Evolutionary conservation across 352 stramenopile species (phyloP), one percentile per base, ranked within the genome.

Genomic region (Pythium apleroticum): DNA sequence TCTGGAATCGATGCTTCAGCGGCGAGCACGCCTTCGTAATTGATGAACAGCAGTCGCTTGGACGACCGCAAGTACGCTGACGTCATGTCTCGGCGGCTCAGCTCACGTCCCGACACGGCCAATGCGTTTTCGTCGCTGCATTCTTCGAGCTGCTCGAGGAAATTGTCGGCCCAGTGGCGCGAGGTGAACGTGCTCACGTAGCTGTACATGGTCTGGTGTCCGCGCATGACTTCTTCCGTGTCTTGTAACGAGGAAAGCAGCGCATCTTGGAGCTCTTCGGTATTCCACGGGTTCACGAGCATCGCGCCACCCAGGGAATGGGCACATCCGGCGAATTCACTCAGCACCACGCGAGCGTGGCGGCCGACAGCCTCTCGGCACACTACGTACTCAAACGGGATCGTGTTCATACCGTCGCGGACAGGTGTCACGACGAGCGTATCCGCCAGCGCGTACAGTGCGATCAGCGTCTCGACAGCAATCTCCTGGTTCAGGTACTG

Each of bases 401-500:
- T 83, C 8, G 91, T 92, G 67, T 97, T 97, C 90, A 97, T 96
- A 17, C 91, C 91, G 49, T 97, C 91, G 20, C 88, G 80, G 10
- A 97, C 75, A 37, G 88, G 90, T 15, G 91, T 97, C 15, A 92
- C 85, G 41, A 97, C 75, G 5, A 95, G 74, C 9, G 81, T 74
- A 59, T 97, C 78, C 1, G 90, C 91, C 19, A 97, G 55, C 20
- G 86, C 83, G 57, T 96, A 97, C 54, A 97, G 81, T 35, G 91
- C 91, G 52, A 96, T 88, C 54, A 97, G 69, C 65, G 89, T 88
- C 56, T 97, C 91, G 25, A 91, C 75, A 0, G 82, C 72, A 37
- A 96, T 86, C 17, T 91, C 87, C 72, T 96, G 90, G 72, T 96
- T 95, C 64, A 97, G 81, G 73, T 97, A 97, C 72, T 97, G 89